A percentile compares a stretch with the other conserved stretches of the same genome.
Conservation (phyloP, 495 filamentous ascomycete genomes). For the Cercophora samala region DNA sequence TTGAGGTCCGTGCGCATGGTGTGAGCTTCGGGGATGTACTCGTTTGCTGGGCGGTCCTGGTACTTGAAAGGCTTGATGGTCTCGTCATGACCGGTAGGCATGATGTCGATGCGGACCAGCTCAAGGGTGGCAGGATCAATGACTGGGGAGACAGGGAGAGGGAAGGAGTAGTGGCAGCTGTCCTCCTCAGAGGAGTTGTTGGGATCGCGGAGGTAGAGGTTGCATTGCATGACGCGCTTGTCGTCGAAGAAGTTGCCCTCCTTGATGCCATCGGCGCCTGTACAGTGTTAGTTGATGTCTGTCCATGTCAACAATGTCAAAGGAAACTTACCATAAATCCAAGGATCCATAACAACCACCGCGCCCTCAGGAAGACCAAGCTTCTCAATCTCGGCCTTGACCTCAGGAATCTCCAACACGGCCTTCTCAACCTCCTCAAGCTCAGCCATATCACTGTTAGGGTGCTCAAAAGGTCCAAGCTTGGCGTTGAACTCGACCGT, state of each 20-base stretch:
- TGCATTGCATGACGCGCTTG: constrained; percentile 61
- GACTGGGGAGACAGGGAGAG: constrained; percentile 74
- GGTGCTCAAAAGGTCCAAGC: constrained; percentile 55
- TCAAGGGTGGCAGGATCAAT: constrained; percentile 61
- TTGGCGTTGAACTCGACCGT: constrained; percentile 58
- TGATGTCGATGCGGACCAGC: constrained; percentile 58
- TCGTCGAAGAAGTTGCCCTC: constrained; percentile 53
- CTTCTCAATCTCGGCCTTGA: constrained; percentile 62
- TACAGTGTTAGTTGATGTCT: not conserved
- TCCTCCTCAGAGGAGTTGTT: constrained; percentile 54
- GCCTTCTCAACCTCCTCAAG: constrained; percentile 57
- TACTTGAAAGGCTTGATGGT: constrained; percentile 53
- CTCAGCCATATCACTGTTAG: constrained; percentile 57
- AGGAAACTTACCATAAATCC: constrained; percentile 61
- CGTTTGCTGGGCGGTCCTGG: constrained; percentile 56
- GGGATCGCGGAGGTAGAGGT: constrained; percentile 63
- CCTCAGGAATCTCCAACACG: constrained; percentile 52
- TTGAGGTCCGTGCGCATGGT: constrained; percentile 64
- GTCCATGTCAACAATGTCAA: not conserved
- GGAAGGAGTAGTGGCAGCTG: constrained; percentile 76
- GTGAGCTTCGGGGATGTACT: constrained; percentile 73
- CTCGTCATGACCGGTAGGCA: constrained; percentile 61
- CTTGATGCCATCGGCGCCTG: constrained; percentile 59
- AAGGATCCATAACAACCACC: constrained; percentile 61
- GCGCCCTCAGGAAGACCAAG: constrained; percentile 61